These are phyloP conservation scores for Pseudisothecium myosuroides DNA, from an alignment of 225 moss, liverwort and hornwort genomes.

Conservation along the genomic window DNA sequence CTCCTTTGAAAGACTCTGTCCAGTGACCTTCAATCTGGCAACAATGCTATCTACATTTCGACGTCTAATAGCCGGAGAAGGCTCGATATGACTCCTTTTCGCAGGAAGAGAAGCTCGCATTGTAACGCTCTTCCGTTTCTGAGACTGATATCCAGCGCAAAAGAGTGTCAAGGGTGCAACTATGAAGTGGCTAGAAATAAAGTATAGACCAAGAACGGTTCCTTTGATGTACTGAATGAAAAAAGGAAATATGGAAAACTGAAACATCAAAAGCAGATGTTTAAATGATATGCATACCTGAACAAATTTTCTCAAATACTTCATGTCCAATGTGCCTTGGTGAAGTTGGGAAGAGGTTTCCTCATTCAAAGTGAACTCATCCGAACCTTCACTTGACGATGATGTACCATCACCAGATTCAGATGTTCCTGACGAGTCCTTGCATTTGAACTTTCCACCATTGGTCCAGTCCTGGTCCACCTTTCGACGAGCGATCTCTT, in stretches of 20 bases:
- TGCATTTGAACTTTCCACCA: conserved; percentile 16
- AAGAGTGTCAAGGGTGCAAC: not conserved
- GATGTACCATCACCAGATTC: not conserved
- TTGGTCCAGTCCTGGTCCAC: conserved; percentile 37
- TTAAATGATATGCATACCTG: not conserved
- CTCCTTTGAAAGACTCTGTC: not conserved
- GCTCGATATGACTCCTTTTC: not conserved
- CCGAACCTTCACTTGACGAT: not conserved
- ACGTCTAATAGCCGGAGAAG: not conserved
- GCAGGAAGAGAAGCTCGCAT: not conserved
- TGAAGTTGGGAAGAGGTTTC: conserved; percentile 28
- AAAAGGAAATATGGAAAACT: not conserved
- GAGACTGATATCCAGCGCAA: conserved; percentile 16
- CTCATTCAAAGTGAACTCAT: conserved; percentile 25
- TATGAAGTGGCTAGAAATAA: not conserved
- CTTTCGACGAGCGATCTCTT: conserved; percentile 18
- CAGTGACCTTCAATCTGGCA: not conserved
- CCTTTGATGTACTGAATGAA: not conserved
- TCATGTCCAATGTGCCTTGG: conserved; percentile 31
- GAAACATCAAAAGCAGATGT: not conserved
- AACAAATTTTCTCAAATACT: conserved; percentile 15
- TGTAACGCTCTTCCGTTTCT: conserved; percentile 28
- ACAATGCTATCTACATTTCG: not conserved
- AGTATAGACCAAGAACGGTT: not conserved
- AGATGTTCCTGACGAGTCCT: not conserved